Base-by-base conservation (phyloP, 169 alveolate species). In the Eimeria sp. region DNA sequence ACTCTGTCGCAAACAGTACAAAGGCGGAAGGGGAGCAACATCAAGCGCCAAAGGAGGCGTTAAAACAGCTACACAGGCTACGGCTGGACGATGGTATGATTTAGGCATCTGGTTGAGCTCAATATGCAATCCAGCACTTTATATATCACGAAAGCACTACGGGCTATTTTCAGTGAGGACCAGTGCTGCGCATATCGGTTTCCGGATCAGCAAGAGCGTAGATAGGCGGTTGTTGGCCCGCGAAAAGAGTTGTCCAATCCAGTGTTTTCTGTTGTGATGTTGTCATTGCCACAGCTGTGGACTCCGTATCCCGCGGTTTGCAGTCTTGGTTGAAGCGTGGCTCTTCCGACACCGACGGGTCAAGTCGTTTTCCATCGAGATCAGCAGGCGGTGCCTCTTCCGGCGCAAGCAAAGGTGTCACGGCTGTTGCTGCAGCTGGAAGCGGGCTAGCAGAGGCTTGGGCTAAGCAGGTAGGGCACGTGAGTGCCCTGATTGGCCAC, bases 391-490 rank as follows among this genome's bases (percentile, higher is more conserved):
- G 78, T 72, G 72, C 83, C 43, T 87, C 82, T 37, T 43, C 82
- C 1, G 68, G 93, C 37, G 83, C 93, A 87, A 64, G 78, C 83
- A 87, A 64, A 52, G 82, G 93, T 27, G 83, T 64, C 6, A 58
- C 93, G 37, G 82, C 93, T 62, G 82, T 87, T 60, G 72, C 93
- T 62, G 93, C 62, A 25, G 82, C 93, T 13, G 93, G 93, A 10
- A 64, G 93, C 64, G 93, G 93, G 10, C 66, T 87, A 43, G 93
- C 93, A 87, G 93, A 87, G 93, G 93, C 72, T 46, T 87, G 93
- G 93, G 93, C 93, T 40, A 87, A 87, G 82, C 93, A 87, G 68
- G 82, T 87, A 25, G 93, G 82, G 82, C 93, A 87, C 52, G 93
- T 87, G 20, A 87, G 93, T 27, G 93, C 93, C 13, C 62, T 87